Conservation (phyloP, 1,284 basidiomycete species). For the Cystobasidium pallidum region DNA sequence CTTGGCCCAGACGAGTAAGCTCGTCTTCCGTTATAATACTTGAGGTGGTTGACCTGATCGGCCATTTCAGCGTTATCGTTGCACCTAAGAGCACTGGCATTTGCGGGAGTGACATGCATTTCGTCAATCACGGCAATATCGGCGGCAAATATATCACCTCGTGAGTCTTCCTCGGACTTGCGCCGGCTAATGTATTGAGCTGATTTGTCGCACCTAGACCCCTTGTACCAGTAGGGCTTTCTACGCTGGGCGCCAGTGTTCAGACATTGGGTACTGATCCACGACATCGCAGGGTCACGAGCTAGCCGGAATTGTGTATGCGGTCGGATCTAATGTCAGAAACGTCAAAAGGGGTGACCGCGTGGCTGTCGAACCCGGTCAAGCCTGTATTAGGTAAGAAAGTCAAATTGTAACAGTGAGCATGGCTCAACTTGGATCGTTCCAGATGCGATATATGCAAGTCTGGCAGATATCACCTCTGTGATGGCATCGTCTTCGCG, state of each 20-base stretch:
- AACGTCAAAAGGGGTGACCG: conserved; percentile 78
- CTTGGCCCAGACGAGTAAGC: conserved; percentile 45
- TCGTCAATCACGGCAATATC: conserved; percentile 60
- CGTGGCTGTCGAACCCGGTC: conserved; percentile 65
- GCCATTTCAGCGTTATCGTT: conserved; percentile 67
- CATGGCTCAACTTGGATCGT: conserved; percentile 60
- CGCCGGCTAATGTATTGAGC: too few species aligned
- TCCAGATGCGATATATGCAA: conserved; percentile 62
- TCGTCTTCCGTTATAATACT: conserved; percentile 57
- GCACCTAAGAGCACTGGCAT: conserved; percentile 65
- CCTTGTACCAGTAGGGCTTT: neutral
- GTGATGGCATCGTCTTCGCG: conserved; percentile 30
- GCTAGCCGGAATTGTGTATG: conserved; percentile 59
- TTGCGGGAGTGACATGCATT: conserved; percentile 79
- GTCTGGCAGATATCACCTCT: conserved; percentile 62
- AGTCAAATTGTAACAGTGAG: neutral
- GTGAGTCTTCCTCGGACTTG: conserved; percentile 8
- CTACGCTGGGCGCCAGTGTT: too few species aligned
- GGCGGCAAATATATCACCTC: conserved; percentile 4
- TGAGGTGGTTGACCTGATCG: conserved; percentile 57
- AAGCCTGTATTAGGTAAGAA: conserved; percentile 59
- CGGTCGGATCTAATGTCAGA: conserved; percentile 72
- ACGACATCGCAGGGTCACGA: conserved; percentile 63
- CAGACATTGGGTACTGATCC: too few species aligned
- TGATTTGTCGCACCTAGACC: too few species aligned